Conservation (phyloP, 805 yeast species). For the Metschnikowia aberdeeniae region DNA sequence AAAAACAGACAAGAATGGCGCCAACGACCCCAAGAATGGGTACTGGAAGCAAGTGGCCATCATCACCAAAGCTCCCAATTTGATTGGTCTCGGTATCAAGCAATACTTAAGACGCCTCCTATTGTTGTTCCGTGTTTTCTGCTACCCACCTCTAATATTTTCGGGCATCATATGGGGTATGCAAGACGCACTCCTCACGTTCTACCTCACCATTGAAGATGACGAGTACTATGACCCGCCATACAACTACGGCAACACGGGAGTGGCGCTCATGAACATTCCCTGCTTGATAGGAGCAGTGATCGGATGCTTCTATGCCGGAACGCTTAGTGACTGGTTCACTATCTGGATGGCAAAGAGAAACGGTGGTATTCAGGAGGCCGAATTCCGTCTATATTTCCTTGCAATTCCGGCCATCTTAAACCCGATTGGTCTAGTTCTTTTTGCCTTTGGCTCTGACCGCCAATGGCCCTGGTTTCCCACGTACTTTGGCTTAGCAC, state of each 20-base stretch:
- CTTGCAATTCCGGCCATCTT: conserved; percentile 51
- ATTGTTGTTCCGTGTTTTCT: conserved; percentile 51
- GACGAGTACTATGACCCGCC: conserved; percentile 63
- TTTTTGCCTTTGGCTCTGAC: conserved; percentile 66
- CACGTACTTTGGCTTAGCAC: conserved; percentile 57
- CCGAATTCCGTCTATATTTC: conserved; percentile 61
- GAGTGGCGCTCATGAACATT: conserved; percentile 72
- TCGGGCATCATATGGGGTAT: conserved; percentile 78
- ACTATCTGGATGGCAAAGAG: conserved; percentile 58
- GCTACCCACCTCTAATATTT: conserved; percentile 60
- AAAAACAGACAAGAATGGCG: conserved; percentile 27
- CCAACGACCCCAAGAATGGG: conserved; percentile 34
- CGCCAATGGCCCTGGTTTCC: conserved; percentile 49
- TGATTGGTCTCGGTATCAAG: conserved; percentile 60
- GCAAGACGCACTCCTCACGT: conserved; percentile 72
- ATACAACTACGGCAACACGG: conserved; percentile 59
- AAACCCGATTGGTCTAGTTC: conserved; percentile 58
- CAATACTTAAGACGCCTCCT: conserved; percentile 56
- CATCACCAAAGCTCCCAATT: conserved; percentile 54
- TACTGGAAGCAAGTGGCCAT: conserved; percentile 46
- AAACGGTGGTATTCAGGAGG: conserved; percentile 59
- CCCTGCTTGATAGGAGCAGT: conserved; percentile 66
- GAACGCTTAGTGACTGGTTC: conserved; percentile 54
- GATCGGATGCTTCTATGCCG: conserved; percentile 64
- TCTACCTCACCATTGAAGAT: conserved; percentile 71